phyloP scores from a whole-genome alignment of 1,284 basidiomycete species.

The Heimioporus punctisporus region DNA sequence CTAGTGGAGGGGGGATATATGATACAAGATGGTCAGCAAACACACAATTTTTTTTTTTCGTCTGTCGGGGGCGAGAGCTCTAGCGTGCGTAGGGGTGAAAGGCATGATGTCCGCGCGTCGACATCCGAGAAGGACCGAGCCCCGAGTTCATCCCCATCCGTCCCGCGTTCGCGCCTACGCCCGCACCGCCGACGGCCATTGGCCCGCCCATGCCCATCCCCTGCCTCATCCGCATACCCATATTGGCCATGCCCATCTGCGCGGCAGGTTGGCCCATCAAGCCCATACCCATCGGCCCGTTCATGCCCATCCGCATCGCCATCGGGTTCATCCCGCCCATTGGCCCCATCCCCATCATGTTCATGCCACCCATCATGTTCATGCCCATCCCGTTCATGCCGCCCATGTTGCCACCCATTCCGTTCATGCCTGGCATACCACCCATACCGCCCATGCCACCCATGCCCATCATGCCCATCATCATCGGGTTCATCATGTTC shows the following conservation, averaged over 20 bases:
- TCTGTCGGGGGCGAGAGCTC: background rate
- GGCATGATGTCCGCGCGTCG: constrained; percentile 56
- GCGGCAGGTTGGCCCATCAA: constrained; percentile 30
- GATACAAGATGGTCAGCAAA: constrained; percentile 23
- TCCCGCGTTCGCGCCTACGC: constrained; percentile 37
- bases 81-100: constrained; percentile 65
- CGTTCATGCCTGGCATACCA: constrained; percentile 29
- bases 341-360: constrained; percentile 42
- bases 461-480: constrained; percentile 41
- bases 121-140: constrained; percentile 54
- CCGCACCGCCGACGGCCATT: constrained; percentile 29
- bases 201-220: constrained; percentile 35
- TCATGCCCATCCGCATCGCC: constrained; percentile 41
- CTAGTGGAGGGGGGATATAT: constrained; percentile 31
- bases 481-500: constrained; percentile 40
- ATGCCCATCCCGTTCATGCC: constrained; percentile 35
- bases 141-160: constrained; percentile 45
- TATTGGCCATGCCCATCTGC: constrained; percentile 33
- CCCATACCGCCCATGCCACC: constrained; percentile 31
- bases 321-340: constrained; percentile 36
- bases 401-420: constrained; percentile 15
- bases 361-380: constrained; percentile 21
- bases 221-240: constrained; percentile 33
- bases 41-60: background rate
- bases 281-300: constrained; percentile 32